Base-by-base conservation (phyloP, 208 protist species). In the Wallacemonas sp. region DNA sequence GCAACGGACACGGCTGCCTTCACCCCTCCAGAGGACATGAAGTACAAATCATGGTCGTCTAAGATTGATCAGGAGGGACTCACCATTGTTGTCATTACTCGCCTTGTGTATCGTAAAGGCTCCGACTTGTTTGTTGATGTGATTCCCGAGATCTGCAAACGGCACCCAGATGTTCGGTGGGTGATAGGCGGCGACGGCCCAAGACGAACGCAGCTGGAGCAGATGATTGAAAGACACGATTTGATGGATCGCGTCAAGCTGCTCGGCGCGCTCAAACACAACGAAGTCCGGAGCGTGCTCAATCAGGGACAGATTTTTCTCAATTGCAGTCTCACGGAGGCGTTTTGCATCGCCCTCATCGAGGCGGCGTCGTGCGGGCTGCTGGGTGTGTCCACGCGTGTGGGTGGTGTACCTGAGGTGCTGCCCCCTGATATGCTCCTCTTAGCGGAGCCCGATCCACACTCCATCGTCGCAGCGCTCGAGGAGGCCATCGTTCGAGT, bases 261-360 rank as follows among this genome's bases (percentile, higher is more conserved):
- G 74, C 72, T 99, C 1, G 98, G 98, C 30, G 84, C 90, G 9
- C 79, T 98, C 26, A 86, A 89, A 70, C 97, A 99, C 81, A 84
- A 86, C 24, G 76, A 97, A 24, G 91, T 97, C 19, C 75, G 80
- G 19, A 77, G 89, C 22, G 90, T 99, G 38, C 75, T 99, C 14
- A 88, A 90, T 44, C 80, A 93, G 44, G 97, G 98, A 5, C 93
- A 99, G 69, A 98, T 99, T 30, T 99, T 99, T 78, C 68, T 99
- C 6, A 99, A 99, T 78, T 98, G 90, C 49, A 98, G 96, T 44
- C 70, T 99, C 26, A 99, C 98, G 0, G 98, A 99, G 69, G 98
- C 98, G 4, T 99, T 99, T 63, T 99, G 98, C 75, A 99, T 99
- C 69, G 98, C 98, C 0, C 97, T 99, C 53, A 90, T 99, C 24